These are phyloP conservation scores for Populus tremula DNA, from an alignment of 345 rosid genomes.

Conservation along the genomic window DNA sequence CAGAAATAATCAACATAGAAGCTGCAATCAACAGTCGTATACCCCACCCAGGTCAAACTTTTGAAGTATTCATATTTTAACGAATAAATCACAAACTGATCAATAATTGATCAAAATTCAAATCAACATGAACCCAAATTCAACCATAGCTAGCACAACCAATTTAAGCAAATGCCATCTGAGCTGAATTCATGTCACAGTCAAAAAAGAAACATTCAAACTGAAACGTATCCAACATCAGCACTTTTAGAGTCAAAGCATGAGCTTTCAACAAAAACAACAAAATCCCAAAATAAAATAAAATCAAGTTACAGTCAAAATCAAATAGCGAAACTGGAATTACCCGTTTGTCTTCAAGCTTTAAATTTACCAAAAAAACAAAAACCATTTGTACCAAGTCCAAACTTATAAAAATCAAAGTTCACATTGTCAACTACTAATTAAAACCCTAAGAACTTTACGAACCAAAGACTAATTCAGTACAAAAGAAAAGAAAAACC, in stretches of 20 bases:
- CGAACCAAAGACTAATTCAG: slow-evolving; percentile 12
- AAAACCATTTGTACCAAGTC: neutral
- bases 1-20: slow-evolving; percentile 19
- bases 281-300: neutral
- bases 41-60: slow-evolving; percentile 1
- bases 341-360: neutral
- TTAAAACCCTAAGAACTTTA: slow-evolving; percentile 10
- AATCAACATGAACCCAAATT: slow-evolving; percentile 14
- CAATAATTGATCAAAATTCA: slow-evolving; percentile 3
- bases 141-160: neutral
- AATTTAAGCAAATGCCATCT: neutral
- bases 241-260: slow-evolving; percentile 2
- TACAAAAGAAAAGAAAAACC: slow-evolving; percentile 2
- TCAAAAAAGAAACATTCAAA: slow-evolving; percentile 22
- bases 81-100: neutral
- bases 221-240: slow-evolving; percentile 10
- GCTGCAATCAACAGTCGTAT: slow-evolving; percentile 18
- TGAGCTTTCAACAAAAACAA: slow-evolving; percentile 18
- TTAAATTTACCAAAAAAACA: neutral
- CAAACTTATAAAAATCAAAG: neutral
- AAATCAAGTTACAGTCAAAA: slow-evolving; percentile 4
- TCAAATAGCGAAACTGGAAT: neutral
- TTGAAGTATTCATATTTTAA: slow-evolving; percentile 35
- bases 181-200: neutral
- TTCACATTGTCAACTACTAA: slow-evolving; percentile 3